These are phyloP conservation scores for Halophytophthora batemanensis DNA, from an alignment of 352 stramenopile genomes.

Conservation along the genomic window DNA sequence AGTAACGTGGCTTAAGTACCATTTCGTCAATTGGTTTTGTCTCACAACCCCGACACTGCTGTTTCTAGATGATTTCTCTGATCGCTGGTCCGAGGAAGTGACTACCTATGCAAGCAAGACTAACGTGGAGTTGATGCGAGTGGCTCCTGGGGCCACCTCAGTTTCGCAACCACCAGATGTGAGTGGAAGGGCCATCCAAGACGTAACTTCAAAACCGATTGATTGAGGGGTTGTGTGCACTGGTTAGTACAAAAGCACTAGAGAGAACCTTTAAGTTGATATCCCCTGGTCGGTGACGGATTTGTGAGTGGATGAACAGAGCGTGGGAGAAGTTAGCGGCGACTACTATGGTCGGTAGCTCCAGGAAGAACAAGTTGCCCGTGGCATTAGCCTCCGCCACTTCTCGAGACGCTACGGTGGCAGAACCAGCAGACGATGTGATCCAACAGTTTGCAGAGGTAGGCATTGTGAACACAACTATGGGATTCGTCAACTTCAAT, in stretches of 20 bases:
- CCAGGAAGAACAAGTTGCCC: neutral
- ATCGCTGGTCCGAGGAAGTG: constrained; percentile 4
- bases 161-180: constrained; percentile 10
- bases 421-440: too few relatives aligned
- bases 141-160: constrained; percentile 8
- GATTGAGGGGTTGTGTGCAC: constrained; percentile 3
- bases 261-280: neutral
- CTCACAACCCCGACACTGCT: constrained; percentile 2
- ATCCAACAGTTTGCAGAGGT: too few relatives aligned
- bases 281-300: neutral
- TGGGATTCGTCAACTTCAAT: too few relatives aligned
- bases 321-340: neutral
- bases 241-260: neutral
- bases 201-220: constrained; percentile 2
- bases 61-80: constrained; percentile 10
- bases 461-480: too few relatives aligned
- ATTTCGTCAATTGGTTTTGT: constrained; percentile 1
- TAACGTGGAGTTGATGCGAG: constrained; percentile 10
- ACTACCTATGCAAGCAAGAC: constrained; percentile 1
- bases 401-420: too few relatives aligned
- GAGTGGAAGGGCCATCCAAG: constrained; percentile 13
- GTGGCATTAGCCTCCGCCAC: too few relatives aligned
- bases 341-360: too few relatives aligned
- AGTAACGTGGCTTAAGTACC: constrained; percentile 1
- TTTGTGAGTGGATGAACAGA: neutral